Conservation (phyloP, 257 asterid genomes). For the Ilex asprella region DNA sequence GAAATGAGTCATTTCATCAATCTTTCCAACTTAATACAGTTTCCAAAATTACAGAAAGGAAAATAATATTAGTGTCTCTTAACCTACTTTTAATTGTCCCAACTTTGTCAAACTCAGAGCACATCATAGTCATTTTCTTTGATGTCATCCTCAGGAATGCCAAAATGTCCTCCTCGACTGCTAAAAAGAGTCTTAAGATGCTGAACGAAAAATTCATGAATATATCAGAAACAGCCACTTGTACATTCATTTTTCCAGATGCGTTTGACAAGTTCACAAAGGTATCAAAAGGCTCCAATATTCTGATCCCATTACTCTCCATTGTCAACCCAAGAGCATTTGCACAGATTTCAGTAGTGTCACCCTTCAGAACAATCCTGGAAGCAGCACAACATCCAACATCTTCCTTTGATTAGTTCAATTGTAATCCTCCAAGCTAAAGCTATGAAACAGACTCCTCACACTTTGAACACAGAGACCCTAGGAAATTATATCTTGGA, state of each 20-base stretch:
- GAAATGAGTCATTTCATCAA: slow-evolving; percentile 13
- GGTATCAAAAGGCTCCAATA: slow-evolving; percentile 95
- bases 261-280: slow-evolving; percentile 53
- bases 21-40: not conserved
- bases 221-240: slow-evolving; percentile 71
- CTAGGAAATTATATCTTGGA: not conserved
- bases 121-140: slow-evolving; percentile 62
- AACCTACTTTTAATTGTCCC: slow-evolving; percentile 70
- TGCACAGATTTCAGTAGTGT: slow-evolving; percentile 60
- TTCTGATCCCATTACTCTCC: slow-evolving; percentile 95
- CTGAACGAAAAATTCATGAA: slow-evolving; percentile 95
- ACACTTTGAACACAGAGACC: not conserved
- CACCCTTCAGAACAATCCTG: slow-evolving; percentile 82
- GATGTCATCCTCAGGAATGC: slow-evolving; percentile 84
- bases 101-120: slow-evolving; percentile 88
- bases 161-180: slow-evolving; percentile 87
- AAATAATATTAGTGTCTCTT: not conserved
- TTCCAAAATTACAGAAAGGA: slow-evolving; percentile 6
- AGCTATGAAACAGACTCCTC: not conserved
- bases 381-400: slow-evolving; percentile 18
- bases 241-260: slow-evolving; percentile 67
- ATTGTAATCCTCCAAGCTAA: not conserved
- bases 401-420: not conserved
- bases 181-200: slow-evolving; percentile 78
- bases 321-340: slow-evolving; percentile 69